These are phyloP conservation scores for Colletotrichum graminicola DNA, from an alignment of 2,329 filamentous ascomycete genomes.

Conservation along the genomic window DNA sequence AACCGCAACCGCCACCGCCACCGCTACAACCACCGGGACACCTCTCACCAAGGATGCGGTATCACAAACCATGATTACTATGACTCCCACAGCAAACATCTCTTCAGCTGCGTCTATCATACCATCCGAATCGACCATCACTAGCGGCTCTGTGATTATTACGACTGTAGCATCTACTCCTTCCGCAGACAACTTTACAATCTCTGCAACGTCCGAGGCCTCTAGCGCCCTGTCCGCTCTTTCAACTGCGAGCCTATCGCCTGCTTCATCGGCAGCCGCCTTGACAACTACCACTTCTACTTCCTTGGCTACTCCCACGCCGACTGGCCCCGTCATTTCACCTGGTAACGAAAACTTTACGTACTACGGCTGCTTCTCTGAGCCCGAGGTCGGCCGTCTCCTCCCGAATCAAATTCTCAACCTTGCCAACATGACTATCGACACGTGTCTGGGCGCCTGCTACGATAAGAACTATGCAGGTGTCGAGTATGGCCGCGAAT, in stretches of 20 bases:
- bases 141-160: slow-evolving; percentile 7
- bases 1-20: neutral
- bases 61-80: neutral
- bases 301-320: slow-evolving; percentile 39
- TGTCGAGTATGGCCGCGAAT: slow-evolving; percentile 44
- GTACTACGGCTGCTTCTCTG: slow-evolving; percentile 52
- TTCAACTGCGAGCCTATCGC: neutral
- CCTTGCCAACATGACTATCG: slow-evolving; percentile 44
- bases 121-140: slow-evolving; percentile 13
- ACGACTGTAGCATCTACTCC: neutral
- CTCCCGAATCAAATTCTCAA: slow-evolving; percentile 49
- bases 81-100: neutral
- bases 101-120: neutral
- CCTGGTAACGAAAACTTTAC: slow-evolving; percentile 54
- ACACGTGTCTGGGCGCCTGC: slow-evolving; percentile 42
- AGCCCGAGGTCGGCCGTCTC: slow-evolving; percentile 51
- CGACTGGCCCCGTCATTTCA: slow-evolving; percentile 48
- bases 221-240: neutral
- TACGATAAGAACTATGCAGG: slow-evolving; percentile 42
- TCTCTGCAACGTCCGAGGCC: slow-evolving; percentile 1
- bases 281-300: slow-evolving; percentile 1
- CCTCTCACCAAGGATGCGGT: neutral
- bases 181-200: slow-evolving; percentile 1
- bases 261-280: neutral
- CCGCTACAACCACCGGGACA: neutral